Conservation (phyloP, 176 grass and related monocot genomes). For the Dendrocalamus sinicus region DNA sequence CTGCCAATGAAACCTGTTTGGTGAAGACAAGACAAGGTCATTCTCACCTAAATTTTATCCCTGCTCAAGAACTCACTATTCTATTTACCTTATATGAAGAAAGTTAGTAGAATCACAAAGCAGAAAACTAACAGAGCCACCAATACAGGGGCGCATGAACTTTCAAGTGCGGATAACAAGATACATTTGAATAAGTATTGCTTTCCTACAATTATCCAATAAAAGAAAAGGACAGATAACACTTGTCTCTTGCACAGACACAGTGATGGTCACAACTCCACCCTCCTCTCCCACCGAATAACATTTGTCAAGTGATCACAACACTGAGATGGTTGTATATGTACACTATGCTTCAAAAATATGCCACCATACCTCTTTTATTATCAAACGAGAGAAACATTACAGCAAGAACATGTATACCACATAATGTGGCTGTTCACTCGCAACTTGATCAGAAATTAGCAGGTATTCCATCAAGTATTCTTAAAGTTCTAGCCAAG, state of each 20-base stretch:
- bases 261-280: background rate
- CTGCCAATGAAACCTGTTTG: slow-evolving; percentile 52
- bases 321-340: background rate
- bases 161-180: background rate
- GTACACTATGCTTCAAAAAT: background rate
- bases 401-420: background rate
- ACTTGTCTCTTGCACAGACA: background rate
- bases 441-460: background rate
- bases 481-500: slow-evolving; percentile 20
- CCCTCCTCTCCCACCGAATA: background rate
- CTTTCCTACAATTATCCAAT: background rate
- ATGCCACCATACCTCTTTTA: background rate
- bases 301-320: background rate
- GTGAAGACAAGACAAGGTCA: slow-evolving; percentile 27
- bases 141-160: background rate
- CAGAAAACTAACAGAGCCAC: slow-evolving; percentile 5
- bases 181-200: background rate
- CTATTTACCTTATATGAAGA: slow-evolving; percentile 14
- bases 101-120: background rate
- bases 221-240: background rate
- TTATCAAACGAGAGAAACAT: background rate
- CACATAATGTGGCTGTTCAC: background rate
- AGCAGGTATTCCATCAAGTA: slow-evolving; percentile 17
- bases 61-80: slow-evolving; percentile 11
- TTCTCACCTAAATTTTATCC: background rate